A percentile compares a stretch with the other conserved stretches of the same genome.
phyloP scores from a whole-genome alignment of 768 basidiomycete species.

The Xerocomus brunneocitrinus region DNA sequence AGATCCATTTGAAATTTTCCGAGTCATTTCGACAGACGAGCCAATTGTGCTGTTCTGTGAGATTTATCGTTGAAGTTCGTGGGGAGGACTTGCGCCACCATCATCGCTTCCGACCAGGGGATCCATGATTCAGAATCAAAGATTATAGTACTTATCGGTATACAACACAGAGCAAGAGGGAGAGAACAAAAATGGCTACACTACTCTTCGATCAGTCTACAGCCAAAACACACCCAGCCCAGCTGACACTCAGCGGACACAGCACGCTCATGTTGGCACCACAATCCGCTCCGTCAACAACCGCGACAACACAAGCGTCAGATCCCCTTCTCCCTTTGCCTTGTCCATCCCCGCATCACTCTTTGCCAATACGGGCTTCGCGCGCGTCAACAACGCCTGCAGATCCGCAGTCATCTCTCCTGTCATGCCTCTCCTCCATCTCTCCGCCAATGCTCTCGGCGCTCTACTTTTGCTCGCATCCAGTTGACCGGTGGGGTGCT shows the following conservation, averaged over 20 bases:
- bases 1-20: background rate
- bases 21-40: background rate
- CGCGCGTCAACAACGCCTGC: slow-evolving; percentile 58
- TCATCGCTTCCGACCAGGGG: background rate
- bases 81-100: background rate
- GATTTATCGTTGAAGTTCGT: background rate
- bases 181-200: slow-evolving; percentile 7
- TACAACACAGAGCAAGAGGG: background rate
- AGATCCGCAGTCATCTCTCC: slow-evolving; percentile 76
- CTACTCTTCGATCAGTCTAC: slow-evolving; percentile 9
- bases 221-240: too few relatives aligned
- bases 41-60: background rate
- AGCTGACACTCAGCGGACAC: background rate
- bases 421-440: slow-evolving; percentile 70
- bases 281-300: slow-evolving; percentile 64
- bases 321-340: slow-evolving; percentile 39
- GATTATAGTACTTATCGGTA: background rate
- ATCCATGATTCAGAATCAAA: too few relatives aligned
- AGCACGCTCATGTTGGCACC: slow-evolving; percentile 31
- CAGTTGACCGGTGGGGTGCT: slow-evolving; percentile 24
- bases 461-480: slow-evolving; percentile 36
- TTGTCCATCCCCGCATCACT: slow-evolving; percentile 47
- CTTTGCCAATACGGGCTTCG: slow-evolving; percentile 60
- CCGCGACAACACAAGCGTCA: slow-evolving; percentile 54
- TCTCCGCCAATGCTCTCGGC: slow-evolving; percentile 53